These are phyloP conservation scores for Fennellomyces sp. DNA, from an alignment of 371 early-diverging fungal genomes.

Conservation along the genomic window DNA sequence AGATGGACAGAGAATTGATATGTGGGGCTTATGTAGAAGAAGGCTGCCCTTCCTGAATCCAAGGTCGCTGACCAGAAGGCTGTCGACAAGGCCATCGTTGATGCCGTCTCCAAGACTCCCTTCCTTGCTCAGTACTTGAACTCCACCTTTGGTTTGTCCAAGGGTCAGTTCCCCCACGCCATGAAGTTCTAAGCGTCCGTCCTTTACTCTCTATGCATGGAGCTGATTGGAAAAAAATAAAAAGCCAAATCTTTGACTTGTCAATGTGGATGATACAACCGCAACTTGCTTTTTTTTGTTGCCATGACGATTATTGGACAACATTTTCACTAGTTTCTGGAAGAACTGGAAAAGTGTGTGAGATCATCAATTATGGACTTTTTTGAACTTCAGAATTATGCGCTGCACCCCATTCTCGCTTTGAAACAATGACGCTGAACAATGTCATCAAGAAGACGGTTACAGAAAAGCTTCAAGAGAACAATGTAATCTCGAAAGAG, in stretches of 20 bases:
- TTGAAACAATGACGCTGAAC: not conserved
- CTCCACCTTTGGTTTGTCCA: slow-evolving; percentile 85
- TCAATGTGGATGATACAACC: not conserved
- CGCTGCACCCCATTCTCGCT: not conserved
- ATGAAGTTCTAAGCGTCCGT: slow-evolving; percentile 81
- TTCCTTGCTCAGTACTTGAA: slow-evolving; percentile 85
- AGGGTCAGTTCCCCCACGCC: slow-evolving; percentile 94
- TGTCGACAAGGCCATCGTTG: slow-evolving; percentile 81
- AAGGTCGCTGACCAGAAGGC: slow-evolving; percentile 81
- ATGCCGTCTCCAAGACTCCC: slow-evolving; percentile 81
- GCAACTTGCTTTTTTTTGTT: not conserved
- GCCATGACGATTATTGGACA: not conserved
- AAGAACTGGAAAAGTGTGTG: not conserved
- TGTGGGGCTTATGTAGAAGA: too few relatives aligned
- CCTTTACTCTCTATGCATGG: not conserved
- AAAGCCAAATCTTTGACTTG: not conserved
- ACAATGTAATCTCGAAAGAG: not conserved
- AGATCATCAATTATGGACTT: not conserved
- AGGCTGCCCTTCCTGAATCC: slow-evolving; percentile 63
- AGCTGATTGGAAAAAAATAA: slow-evolving; percentile 4
- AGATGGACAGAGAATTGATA: too few relatives aligned
- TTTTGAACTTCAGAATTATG: not conserved
- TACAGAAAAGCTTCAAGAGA: not conserved
- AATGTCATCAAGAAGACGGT: slow-evolving; percentile 7
- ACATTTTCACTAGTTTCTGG: not conserved